A percentile compares a stretch with the other conserved stretches of the same genome.
Conservation (phyloP, 768 basidiomycete genomes). For the Dioszegia crocea region DNA sequence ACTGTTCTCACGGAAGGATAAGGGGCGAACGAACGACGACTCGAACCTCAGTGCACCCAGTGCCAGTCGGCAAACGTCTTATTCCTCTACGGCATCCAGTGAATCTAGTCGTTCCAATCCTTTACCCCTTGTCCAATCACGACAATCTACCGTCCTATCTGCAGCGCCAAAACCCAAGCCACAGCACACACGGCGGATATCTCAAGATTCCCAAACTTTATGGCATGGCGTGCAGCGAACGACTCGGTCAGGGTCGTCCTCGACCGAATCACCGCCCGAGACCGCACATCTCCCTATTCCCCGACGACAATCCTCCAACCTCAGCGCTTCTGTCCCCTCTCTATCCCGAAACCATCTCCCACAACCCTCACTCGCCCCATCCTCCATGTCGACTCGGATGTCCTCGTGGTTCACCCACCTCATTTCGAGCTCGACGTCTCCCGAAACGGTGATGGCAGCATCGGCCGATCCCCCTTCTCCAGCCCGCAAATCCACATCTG, state of each 20-base stretch:
- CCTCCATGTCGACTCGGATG: constrained; percentile 39
- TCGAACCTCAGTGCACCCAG: constrained; percentile 15
- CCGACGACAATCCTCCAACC: constrained; percentile 19
- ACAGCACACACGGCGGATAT: constrained; percentile 19
- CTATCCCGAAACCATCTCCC: constrained; percentile 31
- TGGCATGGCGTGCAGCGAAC: constrained; percentile 17
- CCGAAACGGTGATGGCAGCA: constrained; percentile 5
- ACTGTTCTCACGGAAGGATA: constrained; percentile 28
- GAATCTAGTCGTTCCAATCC: constrained; percentile 15
- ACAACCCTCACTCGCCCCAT: constrained; percentile 18
- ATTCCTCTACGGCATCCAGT: constrained; percentile 30
- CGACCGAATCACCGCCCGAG: constrained; percentile 21
- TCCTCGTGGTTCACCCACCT: constrained; percentile 46
- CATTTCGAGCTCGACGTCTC: constrained; percentile 16
- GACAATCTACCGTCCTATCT: constrained; percentile 6
- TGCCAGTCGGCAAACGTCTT: constrained; percentile 29
- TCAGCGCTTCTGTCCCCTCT: constrained; percentile 36
- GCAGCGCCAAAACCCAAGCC: background rate
- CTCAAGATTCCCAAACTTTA: constrained; percentile 36
- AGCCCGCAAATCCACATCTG: constrained; percentile 30
- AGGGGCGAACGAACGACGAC: constrained; percentile 5
- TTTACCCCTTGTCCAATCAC: constrained; percentile 2
- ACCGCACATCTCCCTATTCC: constrained; percentile 20
- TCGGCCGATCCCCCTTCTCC: constrained; percentile 23
- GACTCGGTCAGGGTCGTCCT: constrained; percentile 25